Base-by-base conservation (phyloP, 2,329 filamentous ascomycete species). In the Metarhizium album region DNA sequence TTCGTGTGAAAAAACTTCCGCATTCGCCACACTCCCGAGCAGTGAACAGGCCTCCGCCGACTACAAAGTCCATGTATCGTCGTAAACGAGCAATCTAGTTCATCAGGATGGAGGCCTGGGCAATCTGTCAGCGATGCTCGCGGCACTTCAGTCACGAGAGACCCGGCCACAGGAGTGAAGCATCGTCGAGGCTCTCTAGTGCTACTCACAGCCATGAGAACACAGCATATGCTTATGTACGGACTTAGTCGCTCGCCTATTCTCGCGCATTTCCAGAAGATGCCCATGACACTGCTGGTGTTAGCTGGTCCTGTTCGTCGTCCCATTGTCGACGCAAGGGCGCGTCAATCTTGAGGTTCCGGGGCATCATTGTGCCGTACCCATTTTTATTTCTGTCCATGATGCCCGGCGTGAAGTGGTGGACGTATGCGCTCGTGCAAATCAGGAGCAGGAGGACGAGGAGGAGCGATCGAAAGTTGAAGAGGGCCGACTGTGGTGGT, bases 391-490 rank as follows among this genome's bases (percentile, higher is more conserved):
- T 93, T 48, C 87, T 79, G 70, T 97, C 91, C 73, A 98, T 87
- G 60, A 95, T 85, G 4, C 84, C 79, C 1, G 93, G 91, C 63
- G 93, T 87, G 56, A 95, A 82, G 61, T 87, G 86, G 74, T 97
- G 93, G 51, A 90, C 80, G 71, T 98, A 97, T 55, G 93, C 83
- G 69, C 87, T 90, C 52, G 93, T 96, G 79, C 93, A 98, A 65
- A 97, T 94, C 60, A 94, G 82, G 59, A 98, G 85, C 48, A 98
- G 83, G 62, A 98, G 83, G 59, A 96, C 91, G 61, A 97, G 82
- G 60, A 98, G 81, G 60, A 97, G 86, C 53, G 90, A 95, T 70
- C 96, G 90, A 75, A 98, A 97, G 74, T 97, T 97, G 83, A 98
- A 96, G 63, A 98, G 85, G 50, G 93, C 93, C 53, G 93, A 87